Percentiles rank a stretch among this genome's conserved stretches.
phyloP scores from a whole-genome alignment of 768 basidiomycete genomes.

The Leucosporidium scottii region DNA sequence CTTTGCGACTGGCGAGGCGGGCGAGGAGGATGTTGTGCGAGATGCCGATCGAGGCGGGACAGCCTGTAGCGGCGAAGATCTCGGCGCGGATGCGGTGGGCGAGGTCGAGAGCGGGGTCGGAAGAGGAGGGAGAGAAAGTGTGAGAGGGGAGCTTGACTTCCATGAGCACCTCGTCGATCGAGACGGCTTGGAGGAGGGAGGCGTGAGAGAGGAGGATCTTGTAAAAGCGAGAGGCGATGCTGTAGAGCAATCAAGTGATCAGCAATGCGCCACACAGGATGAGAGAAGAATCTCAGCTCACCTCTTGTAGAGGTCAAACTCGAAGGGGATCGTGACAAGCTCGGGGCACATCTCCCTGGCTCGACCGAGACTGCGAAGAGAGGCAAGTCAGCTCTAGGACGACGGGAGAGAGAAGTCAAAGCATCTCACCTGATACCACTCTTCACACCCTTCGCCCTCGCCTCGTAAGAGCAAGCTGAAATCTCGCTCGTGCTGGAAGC shows the following conservation, averaged over 20 bases:
- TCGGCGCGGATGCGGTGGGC: conserved; percentile 65
- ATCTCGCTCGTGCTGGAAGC: conserved; percentile 82
- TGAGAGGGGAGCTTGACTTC: conserved; percentile 57
- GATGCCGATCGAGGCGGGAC: conserved; percentile 72
- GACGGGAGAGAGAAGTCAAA: no score
- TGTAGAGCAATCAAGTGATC: conserved; percentile 8
- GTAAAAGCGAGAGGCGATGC: conserved; percentile 79
- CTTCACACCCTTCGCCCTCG: conserved; percentile 73
- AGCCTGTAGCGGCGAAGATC: conserved; percentile 69
- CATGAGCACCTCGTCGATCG: conserved; percentile 90
- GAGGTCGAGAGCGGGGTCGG: conserved; percentile 18
- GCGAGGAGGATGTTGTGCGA: conserved; percentile 87
- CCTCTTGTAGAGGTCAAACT: conserved; percentile 65
- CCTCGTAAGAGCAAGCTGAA: conserved; percentile 90
- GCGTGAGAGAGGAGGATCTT: conserved; percentile 82
- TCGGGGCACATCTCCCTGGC: conserved; percentile 67
- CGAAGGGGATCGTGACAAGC: conserved; percentile 76
- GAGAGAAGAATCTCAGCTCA: conserved; percentile 31
- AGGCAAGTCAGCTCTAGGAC: neutral
- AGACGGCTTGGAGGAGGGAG: conserved; percentile 88
- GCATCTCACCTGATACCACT: conserved; percentile 82
- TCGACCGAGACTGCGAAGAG: conserved; percentile 59
- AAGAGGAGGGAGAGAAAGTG: conserved; percentile 12
- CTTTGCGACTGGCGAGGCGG: conserved; percentile 77
- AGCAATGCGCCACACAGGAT: no score